Conservation (phyloP, 352 stramenopile genomes). For the Phytophthora hibernalis region DNA sequence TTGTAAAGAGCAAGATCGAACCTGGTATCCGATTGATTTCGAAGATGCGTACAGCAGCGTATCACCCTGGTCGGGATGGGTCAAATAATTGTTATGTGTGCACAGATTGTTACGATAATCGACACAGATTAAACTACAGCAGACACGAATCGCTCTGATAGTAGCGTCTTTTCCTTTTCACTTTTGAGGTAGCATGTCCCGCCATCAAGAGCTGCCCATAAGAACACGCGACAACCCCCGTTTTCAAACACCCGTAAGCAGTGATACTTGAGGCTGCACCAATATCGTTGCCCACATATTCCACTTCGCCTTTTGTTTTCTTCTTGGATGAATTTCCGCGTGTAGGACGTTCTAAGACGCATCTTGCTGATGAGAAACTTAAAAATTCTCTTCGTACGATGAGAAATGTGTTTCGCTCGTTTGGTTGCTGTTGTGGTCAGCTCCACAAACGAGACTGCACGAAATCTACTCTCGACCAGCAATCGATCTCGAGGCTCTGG, state of each 20-base stretch:
- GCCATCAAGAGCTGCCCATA: constrained; percentile 50
- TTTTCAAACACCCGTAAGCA: constrained; percentile 37
- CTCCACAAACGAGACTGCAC: neutral
- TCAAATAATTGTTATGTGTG: too few relatives aligned
- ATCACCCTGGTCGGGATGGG: too few relatives aligned
- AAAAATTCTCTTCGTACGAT: neutral
- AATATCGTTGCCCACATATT: constrained; percentile 36
- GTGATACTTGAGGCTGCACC: constrained; percentile 20
- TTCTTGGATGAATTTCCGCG: neutral
- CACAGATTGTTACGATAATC: neutral
- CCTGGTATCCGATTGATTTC: constrained; percentile 31
- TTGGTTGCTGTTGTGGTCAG: neutral
- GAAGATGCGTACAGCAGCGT: constrained; percentile 29
- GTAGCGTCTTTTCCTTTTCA: constrained; percentile 32
- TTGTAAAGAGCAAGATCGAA: constrained; percentile 17
- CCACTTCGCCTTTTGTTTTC: constrained; percentile 20
- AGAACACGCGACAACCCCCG: constrained; percentile 48
- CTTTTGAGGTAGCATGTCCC: constrained; percentile 75
- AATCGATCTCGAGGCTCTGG: neutral
- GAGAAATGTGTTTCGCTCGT: constrained; percentile 1
- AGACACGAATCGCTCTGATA: constrained; percentile 24
- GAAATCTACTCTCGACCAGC: neutral
- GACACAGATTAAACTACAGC: constrained; percentile 21
- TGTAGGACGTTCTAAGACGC: neutral
- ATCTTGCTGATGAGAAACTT: neutral